These are phyloP conservation scores for Cadophora gregata DNA, from an alignment of 2,329 filamentous ascomycete genomes.

Conservation along the genomic window DNA sequence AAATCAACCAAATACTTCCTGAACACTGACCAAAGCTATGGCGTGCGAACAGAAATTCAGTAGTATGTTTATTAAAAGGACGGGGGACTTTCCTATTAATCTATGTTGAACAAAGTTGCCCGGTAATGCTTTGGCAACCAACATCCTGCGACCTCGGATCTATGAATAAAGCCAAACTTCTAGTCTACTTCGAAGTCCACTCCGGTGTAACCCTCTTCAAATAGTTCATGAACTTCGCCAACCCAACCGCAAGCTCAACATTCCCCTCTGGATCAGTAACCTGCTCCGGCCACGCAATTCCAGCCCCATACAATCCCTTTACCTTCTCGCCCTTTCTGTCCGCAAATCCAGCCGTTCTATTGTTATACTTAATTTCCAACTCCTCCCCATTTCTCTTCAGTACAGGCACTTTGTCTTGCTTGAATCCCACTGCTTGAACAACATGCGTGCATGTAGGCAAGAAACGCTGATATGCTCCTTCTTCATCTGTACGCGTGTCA, in stretches of 20 bases:
- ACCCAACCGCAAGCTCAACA: slow-evolving; percentile 65
- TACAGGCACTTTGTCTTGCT: slow-evolving; percentile 54
- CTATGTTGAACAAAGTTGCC: not conserved
- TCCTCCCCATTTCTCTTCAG: slow-evolving; percentile 46
- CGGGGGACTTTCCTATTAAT: not conserved
- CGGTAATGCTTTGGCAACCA: not conserved
- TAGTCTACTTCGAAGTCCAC: slow-evolving; percentile 48
- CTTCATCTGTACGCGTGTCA: slow-evolving; percentile 35
- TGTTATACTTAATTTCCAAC: slow-evolving; percentile 43
- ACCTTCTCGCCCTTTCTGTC: slow-evolving; percentile 51
- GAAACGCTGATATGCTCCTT: slow-evolving; percentile 55
- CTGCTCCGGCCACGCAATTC: slow-evolving; percentile 67
- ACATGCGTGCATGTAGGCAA: slow-evolving; percentile 58
- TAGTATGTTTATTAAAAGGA: not conserved
- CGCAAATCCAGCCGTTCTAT: slow-evolving; percentile 52
- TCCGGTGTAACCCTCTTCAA: slow-evolving; percentile 58
- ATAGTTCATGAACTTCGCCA: slow-evolving; percentile 71
- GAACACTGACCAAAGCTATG: too few relatives aligned
- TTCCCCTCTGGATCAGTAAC: slow-evolving; percentile 66
- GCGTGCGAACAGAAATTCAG: too few relatives aligned
- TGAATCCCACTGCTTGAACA: slow-evolving; percentile 66
- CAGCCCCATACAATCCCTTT: slow-evolving; percentile 63
- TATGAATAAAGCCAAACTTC: too few relatives aligned
- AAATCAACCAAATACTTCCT: too few relatives aligned
- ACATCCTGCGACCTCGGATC: not conserved